A percentile compares a stretch with the other conserved stretches of the same genome.
phyloP scores from a whole-genome alignment of 345 rosid genomes.

The Pugionium cornutum region DNA sequence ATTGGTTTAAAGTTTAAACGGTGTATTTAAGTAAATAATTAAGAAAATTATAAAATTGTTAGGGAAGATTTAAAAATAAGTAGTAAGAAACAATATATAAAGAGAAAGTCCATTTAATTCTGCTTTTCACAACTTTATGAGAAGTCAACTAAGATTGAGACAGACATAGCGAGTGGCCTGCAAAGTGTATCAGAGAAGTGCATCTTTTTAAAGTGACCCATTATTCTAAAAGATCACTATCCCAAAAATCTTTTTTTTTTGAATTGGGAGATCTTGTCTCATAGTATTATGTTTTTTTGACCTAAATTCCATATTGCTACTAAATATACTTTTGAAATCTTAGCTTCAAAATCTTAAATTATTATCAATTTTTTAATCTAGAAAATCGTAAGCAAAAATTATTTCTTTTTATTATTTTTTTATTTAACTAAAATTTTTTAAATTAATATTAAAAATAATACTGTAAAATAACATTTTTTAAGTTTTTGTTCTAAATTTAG shows the following conservation, averaged over 20 bases:
- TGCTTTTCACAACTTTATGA: slow-evolving; percentile 46
- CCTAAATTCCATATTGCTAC: slow-evolving; percentile 1
- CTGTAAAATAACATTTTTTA: too few species aligned
- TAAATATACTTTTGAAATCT: too few species aligned
- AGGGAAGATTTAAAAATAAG: slow-evolving; percentile 24
- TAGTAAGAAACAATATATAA: slow-evolving; percentile 12
- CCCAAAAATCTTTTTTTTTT: slow-evolving; percentile 15
- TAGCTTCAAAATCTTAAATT: too few species aligned
- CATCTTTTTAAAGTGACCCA: slow-evolving; percentile 36
- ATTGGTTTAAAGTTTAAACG: too few species aligned
- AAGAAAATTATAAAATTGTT: not conserved
- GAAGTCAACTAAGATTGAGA: slow-evolving; percentile 45
- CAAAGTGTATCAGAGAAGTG: slow-evolving; percentile 43
- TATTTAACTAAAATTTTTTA: too few species aligned
- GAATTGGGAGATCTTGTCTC: slow-evolving; percentile 8
- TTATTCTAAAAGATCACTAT: slow-evolving; percentile 42
- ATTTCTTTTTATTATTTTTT: too few species aligned
- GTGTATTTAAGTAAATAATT: slow-evolving; percentile 1
- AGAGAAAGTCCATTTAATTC: slow-evolving; percentile 43
- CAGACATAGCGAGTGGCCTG: slow-evolving; percentile 57
- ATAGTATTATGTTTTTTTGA: slow-evolving; percentile 24
- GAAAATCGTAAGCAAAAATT: too few species aligned
- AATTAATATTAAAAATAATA: too few species aligned
- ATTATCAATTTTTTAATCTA: too few species aligned
- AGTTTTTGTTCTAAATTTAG: too few species aligned